Percentiles rank a stretch among this genome's conserved stretches.
These are phyloP conservation scores for Neoboletus subvelutipes DNA, from an alignment of 768 basidiomycete species.

Conservation along the genomic window DNA sequence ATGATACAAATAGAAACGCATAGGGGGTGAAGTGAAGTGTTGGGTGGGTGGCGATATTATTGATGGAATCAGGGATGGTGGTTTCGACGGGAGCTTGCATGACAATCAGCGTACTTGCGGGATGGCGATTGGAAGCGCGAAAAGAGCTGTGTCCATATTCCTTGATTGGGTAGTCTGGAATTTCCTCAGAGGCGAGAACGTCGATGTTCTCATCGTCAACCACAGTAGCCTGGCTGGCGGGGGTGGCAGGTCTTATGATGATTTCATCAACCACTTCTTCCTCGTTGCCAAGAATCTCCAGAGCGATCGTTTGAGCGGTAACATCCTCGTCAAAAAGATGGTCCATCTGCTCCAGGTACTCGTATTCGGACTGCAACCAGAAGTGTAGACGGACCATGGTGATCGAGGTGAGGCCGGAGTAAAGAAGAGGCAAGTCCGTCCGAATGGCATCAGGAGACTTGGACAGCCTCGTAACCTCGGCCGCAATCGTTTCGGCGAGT, in stretches of 20 bases:
- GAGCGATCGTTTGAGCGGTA: slow-evolving; percentile 29
- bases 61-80: slow-evolving; percentile 13
- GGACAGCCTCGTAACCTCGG: slow-evolving; percentile 31
- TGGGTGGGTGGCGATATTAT: slow-evolving; percentile 21
- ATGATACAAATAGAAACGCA: slow-evolving; percentile 24
- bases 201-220: slow-evolving; percentile 21
- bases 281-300: slow-evolving; percentile 28
- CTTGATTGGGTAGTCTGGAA: slow-evolving; percentile 6
- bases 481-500: slow-evolving; percentile 35
- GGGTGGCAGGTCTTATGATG: slow-evolving; percentile 7
- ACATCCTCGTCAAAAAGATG: slow-evolving; percentile 32
- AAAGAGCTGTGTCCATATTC: background rate
- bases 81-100: slow-evolving; percentile 25
- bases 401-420: slow-evolving; percentile 32
- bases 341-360: slow-evolving; percentile 28
- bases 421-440: slow-evolving; percentile 32
- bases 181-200: background rate
- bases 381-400: slow-evolving; percentile 31
- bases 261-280: slow-evolving; percentile 15
- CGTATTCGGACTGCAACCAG: slow-evolving; percentile 35
- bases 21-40: slow-evolving; percentile 14
- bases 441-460: slow-evolving; percentile 27
- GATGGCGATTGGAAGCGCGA: slow-evolving; percentile 1
- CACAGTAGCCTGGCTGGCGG: slow-evolving; percentile 18
- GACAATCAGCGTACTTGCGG: slow-evolving; percentile 20